Evolutionary conservation across 2,329 filamentous ascomycete species (phyloP).

Genomic region (Dactylellina sp.): DNA sequence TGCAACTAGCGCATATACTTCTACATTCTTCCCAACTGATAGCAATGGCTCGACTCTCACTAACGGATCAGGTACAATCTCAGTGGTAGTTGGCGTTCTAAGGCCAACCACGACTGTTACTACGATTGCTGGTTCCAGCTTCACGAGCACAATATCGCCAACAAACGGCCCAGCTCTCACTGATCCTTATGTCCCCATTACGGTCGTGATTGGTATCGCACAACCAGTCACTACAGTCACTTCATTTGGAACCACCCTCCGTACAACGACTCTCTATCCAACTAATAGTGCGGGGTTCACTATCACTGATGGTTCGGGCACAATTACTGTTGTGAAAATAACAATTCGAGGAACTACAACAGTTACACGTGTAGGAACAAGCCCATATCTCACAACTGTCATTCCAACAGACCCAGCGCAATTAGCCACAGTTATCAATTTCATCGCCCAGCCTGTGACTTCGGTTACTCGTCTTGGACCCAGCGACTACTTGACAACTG

Average conservation of each 20-base stretch:
- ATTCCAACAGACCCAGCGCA: background rate
- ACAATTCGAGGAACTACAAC: background rate
- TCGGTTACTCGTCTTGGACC: background rate
- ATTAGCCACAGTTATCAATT: background rate
- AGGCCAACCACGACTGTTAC: background rate
- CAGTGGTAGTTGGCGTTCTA: background rate
- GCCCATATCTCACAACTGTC: background rate
- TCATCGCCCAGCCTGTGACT: conserved; percentile 1
- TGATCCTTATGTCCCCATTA: background rate
- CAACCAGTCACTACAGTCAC: too few species aligned
- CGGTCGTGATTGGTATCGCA: background rate
- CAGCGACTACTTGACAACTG: background rate
- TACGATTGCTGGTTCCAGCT: background rate
- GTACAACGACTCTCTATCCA: background rate
- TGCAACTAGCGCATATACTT: background rate
- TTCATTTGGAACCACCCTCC: too few species aligned
- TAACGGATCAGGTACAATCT: conserved; percentile 1
- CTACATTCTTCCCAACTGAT: background rate
- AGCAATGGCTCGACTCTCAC: background rate
- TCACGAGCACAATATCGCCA: background rate
- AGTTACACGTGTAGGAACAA: background rate
- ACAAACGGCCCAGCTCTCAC: background rate
- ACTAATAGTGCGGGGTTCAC: background rate
- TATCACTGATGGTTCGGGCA: background rate
- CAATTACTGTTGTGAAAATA: background rate